Evolutionary conservation across 2,329 filamentous ascomycete species (phyloP).

Genomic region (Tolypocladium tropicale): DNA sequence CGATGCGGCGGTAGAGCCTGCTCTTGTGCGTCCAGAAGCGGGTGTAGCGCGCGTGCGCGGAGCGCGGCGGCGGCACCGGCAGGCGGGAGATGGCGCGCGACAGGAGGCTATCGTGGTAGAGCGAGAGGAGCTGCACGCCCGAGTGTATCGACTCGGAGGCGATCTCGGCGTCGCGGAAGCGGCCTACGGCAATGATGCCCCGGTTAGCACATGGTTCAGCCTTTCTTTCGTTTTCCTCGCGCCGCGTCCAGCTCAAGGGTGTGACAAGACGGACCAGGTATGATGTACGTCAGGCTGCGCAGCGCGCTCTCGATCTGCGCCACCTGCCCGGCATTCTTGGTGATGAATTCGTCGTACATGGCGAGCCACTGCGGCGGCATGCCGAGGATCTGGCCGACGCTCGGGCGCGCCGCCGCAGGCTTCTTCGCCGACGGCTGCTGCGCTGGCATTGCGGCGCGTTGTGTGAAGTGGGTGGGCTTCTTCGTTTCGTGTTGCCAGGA

Average conservation of each 20-base stretch:
- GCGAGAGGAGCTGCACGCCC: conserved; percentile 75
- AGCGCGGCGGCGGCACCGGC: conserved; percentile 42
- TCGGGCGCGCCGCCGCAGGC: conserved; percentile 6
- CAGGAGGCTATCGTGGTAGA: conserved; percentile 88
- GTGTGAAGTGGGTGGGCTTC: neutral
- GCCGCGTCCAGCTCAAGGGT: too few relatives aligned
- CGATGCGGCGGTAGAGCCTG: conserved; percentile 68
- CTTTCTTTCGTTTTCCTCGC: neutral
- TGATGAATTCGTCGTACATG: conserved; percentile 82
- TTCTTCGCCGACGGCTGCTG: neutral
- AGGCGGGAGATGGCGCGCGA: conserved; percentile 51
- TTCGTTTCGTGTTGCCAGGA: neutral
- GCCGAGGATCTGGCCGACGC: conserved; percentile 33
- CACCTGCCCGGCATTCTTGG: conserved; percentile 87
- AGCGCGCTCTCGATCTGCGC: conserved; percentile 91
- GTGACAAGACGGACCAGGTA: conserved; percentile 52
- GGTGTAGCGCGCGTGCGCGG: conserved; percentile 55
- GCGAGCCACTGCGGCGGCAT: conserved; percentile 56
- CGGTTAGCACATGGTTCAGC: neutral
- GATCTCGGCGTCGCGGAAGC: conserved; percentile 86
- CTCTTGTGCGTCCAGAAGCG: conserved; percentile 54
- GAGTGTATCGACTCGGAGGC: conserved; percentile 89
- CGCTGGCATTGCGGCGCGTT: neutral
- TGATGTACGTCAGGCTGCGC: conserved; percentile 89
- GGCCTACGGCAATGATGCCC: conserved; percentile 36